Evolutionary conservation across 169 alveolate species (phyloP).

Genomic region (Plasmodium cynomolgi): DNA sequence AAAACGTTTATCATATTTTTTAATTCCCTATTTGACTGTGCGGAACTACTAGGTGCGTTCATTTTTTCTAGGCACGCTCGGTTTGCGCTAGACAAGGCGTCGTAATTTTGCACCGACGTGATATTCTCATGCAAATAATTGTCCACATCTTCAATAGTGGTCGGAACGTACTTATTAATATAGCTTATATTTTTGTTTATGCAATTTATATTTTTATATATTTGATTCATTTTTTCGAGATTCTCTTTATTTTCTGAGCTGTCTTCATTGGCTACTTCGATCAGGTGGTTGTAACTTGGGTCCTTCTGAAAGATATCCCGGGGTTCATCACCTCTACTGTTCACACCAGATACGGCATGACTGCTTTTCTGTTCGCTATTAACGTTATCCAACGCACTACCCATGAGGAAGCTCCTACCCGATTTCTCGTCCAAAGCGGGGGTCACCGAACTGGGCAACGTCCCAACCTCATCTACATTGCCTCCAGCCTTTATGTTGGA

Average conservation of each 20-base stretch:
- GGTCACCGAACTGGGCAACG: neutral
- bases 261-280: conserved; percentile 2
- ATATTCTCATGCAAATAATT: conserved; percentile 4
- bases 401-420: neutral
- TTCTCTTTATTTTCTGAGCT: conserved; percentile 34
- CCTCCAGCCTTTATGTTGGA: neutral
- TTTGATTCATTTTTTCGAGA: conserved; percentile 41
- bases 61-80: conserved; percentile 13
- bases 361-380: neutral
- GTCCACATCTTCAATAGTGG: conserved; percentile 19
- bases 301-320: neutral
- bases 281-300: neutral
- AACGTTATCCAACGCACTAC: neutral
- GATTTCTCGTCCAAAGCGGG: neutral
- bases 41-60: conserved; percentile 2
- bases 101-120: conserved; percentile 22
- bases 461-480: neutral
- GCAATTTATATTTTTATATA: conserved; percentile 56
- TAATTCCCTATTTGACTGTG: conserved; percentile 21
- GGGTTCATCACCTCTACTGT: neutral
- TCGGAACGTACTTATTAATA: conserved; percentile 38
- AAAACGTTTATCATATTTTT: conserved; percentile 11
- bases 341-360: neutral
- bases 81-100: conserved; percentile 13
- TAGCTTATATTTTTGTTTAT: conserved; percentile 60